phyloP scores from a whole-genome alignment of 2,329 filamentous ascomycete genomes.

The Diplodia mutila region DNA sequence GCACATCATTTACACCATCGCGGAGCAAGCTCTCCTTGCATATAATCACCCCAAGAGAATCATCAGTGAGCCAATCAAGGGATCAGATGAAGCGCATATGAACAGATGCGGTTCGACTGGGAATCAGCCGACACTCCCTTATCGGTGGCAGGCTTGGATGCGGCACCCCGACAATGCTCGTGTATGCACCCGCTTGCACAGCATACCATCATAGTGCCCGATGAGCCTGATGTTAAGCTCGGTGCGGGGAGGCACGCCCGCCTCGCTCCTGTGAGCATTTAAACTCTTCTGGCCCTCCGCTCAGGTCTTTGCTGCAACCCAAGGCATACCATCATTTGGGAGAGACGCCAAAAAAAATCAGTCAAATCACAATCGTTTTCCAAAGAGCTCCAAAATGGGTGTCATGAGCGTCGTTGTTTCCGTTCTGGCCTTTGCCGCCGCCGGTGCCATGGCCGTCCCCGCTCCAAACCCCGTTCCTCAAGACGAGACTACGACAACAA shows the following conservation, averaged over 20 bases:
- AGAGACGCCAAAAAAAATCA: background rate
- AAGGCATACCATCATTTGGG: background rate
- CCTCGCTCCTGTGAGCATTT: background rate
- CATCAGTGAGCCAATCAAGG: background rate
- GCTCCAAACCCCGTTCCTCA: background rate
- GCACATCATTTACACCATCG: background rate
- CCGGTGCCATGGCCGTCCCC: constrained; percentile 1
- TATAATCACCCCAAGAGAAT: background rate
- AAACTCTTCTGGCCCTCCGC: background rate
- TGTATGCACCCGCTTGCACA: background rate
- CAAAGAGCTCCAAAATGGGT: background rate
- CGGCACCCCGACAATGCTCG: background rate
- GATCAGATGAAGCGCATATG: background rate
- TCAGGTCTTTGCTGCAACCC: too few species aligned
- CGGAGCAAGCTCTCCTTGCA: background rate
- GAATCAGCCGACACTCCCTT: constrained; percentile 1
- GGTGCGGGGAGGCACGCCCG: too few species aligned
- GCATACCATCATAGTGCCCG: background rate
- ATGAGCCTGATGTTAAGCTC: background rate
- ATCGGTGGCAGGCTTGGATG: background rate
- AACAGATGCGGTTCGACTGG: too few species aligned
- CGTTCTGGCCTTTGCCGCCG: constrained; percentile 13
- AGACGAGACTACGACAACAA: background rate
- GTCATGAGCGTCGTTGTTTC: background rate
- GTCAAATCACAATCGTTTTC: background rate